Conservation (phyloP, 768 basidiomycete species). For the Pleurotus cornucopiae region DNA sequence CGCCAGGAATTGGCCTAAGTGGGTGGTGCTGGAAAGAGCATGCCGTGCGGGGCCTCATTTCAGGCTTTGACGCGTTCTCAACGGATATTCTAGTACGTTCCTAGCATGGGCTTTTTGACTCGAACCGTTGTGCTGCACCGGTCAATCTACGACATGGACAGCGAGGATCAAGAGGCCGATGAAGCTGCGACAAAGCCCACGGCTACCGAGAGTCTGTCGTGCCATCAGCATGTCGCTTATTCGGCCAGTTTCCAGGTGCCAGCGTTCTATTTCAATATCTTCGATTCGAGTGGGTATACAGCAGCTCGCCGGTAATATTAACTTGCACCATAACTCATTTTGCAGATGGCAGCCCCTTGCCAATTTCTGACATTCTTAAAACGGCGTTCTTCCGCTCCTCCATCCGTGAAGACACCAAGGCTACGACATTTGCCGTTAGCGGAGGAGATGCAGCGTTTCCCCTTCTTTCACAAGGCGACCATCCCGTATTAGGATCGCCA, state of each 20-base stretch:
- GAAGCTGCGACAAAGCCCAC: constrained; percentile 34
- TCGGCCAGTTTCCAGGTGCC: constrained; percentile 82
- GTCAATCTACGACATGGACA: constrained; percentile 13
- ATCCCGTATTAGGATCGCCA: constrained; percentile 68
- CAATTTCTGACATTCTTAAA: constrained; percentile 49
- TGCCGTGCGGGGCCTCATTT: constrained; percentile 34
- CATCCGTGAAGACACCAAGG: constrained; percentile 36
- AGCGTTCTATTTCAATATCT: constrained; percentile 75
- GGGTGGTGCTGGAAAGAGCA: constrained; percentile 66
- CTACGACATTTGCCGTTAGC: constrained; percentile 52
- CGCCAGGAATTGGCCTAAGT: constrained; percentile 10
- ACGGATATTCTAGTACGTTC: constrained; percentile 23
- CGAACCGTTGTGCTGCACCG: constrained; percentile 22
- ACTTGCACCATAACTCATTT: constrained; percentile 11
- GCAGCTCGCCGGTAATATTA: constrained; percentile 1
- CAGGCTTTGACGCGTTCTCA: constrained; percentile 8
- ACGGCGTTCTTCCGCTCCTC: constrained; percentile 57
- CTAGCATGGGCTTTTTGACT: constrained; percentile 44
- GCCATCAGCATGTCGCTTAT: constrained; percentile 66
- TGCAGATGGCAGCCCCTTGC: constrained; percentile 62
- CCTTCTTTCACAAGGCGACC: constrained; percentile 82
- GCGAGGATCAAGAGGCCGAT: constrained; percentile 20
- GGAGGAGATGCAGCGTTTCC: constrained; percentile 57
- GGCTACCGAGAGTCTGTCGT: constrained; percentile 32
- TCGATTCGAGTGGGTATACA: constrained; percentile 54